Evolutionary conservation across 2,329 filamentous ascomycete genomes (phyloP).

Genomic region (Sporothrix schenckii): DNA sequence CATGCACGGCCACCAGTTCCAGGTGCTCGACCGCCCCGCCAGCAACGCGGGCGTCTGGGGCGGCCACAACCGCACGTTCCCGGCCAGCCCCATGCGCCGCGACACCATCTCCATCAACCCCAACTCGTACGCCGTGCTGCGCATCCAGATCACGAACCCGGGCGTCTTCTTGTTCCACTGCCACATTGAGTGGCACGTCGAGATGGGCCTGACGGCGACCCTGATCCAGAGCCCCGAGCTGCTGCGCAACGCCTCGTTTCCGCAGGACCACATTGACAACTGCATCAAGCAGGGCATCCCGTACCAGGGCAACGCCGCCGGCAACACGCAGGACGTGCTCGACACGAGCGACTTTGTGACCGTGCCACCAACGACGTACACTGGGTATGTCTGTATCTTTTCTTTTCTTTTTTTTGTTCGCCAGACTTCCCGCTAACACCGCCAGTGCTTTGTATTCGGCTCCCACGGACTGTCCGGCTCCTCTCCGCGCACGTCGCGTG

Average conservation of each 20-base stretch:
- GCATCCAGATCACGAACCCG: conserved; percentile 56
- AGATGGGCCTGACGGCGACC: conserved; percentile 59
- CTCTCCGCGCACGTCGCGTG: conserved; percentile 23
- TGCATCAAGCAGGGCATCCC: conserved; percentile 53
- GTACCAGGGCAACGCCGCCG: conserved; percentile 67
- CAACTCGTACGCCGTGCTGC: conserved; percentile 54
- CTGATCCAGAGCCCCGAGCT: conserved; percentile 61
- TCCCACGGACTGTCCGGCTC: conserved; percentile 10
- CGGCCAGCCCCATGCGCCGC: conserved; percentile 42
- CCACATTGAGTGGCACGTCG: conserved; percentile 65
- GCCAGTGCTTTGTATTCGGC: conserved; percentile 22
- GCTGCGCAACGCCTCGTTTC: conserved; percentile 59
- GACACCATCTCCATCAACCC: conserved; percentile 48
- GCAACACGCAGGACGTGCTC: conserved; percentile 59
- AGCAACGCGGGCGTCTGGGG: conserved; percentile 46
- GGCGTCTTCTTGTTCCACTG: conserved; percentile 62
- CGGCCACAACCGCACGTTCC: conserved; percentile 40
- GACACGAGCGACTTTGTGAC: conserved; percentile 59
- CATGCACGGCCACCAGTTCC: conserved; percentile 60
- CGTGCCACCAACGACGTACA: conserved; percentile 51
- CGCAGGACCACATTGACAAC: conserved; percentile 57
- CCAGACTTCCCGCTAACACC: not conserved
- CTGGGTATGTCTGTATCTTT: conserved; percentile 47
- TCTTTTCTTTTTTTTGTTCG: not conserved
- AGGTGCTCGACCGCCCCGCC: conserved; percentile 51